Conservation (phyloP, 495 filamentous ascomycete genomes). For the Pyrenula massariospora region DNA sequence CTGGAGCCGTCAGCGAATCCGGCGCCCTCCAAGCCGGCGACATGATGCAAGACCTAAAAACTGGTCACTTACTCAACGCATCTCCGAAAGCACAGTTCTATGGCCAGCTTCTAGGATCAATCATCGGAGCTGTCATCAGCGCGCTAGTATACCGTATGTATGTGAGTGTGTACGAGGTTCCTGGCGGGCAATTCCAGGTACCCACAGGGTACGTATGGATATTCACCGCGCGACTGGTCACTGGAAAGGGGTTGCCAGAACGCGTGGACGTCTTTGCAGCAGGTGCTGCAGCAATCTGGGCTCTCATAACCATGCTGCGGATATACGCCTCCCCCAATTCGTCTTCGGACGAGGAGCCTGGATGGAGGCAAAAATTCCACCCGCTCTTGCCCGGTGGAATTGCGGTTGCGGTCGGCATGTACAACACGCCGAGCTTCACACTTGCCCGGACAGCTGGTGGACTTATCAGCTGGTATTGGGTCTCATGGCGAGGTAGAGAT, state of each 20-base stretch:
- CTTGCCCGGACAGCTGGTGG: slow-evolving; percentile 82
- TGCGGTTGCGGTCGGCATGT: slow-evolving; percentile 94
- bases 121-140: slow-evolving; percentile 78
- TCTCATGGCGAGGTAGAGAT: slow-evolving; percentile 29
- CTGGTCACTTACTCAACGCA: slow-evolving; percentile 84
- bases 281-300: slow-evolving; percentile 58
- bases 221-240: slow-evolving; percentile 90
- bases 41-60: slow-evolving; percentile 97
- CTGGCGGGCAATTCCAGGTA: slow-evolving; percentile 80
- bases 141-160: slow-evolving; percentile 88
- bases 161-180: slow-evolving; percentile 76
- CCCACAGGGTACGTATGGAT: slow-evolving; percentile 96
- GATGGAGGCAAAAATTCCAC: slow-evolving; percentile 27
- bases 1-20: slow-evolving; percentile 78
- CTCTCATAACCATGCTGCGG: slow-evolving; percentile 53
- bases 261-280: slow-evolving; percentile 71
- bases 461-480: slow-evolving; percentile 64
- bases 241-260: slow-evolving; percentile 73
- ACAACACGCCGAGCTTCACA: slow-evolving; percentile 93
- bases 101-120: slow-evolving; percentile 84
- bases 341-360: slow-evolving; percentile 22
- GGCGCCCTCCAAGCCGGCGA: slow-evolving; percentile 93
- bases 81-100: slow-evolving; percentile 92
- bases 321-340: slow-evolving; percentile 33
- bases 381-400: slow-evolving; percentile 78